These are phyloP conservation scores for Paxillus involutus DNA, from an alignment of 768 basidiomycete species.

Conservation along the genomic window DNA sequence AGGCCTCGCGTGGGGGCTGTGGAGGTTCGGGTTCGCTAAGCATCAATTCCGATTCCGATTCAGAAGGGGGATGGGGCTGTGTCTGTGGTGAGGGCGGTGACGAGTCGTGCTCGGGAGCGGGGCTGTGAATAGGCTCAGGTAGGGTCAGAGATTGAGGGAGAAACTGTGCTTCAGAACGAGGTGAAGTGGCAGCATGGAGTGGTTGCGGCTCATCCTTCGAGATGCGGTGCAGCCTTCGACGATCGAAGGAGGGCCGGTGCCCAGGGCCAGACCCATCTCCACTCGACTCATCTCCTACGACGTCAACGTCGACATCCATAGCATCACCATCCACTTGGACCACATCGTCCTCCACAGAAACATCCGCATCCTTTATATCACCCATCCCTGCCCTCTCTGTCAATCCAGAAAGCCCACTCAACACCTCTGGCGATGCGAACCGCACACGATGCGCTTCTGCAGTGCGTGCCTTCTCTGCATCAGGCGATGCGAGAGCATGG, in stretches of 20 bases:
- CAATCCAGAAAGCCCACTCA: conserved; percentile 14
- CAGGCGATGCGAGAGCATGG: neutral
- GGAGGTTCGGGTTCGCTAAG: conserved; percentile 1
- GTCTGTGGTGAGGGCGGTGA: neutral
- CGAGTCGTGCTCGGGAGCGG: neutral
- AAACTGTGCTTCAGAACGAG: neutral
- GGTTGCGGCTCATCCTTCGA: neutral
- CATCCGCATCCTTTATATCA: neutral
- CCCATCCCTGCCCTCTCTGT: neutral
- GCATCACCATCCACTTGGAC: conserved; percentile 4
- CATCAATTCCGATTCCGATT: conserved; percentile 3
- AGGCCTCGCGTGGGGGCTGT: conserved; percentile 16
- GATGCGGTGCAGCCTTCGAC: neutral
- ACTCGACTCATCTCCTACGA: conserved; percentile 1
- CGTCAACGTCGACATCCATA: conserved; percentile 21
- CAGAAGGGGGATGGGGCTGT: neutral
- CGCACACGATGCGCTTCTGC: conserved; percentile 23
- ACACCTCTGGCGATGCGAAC: conserved; percentile 32
- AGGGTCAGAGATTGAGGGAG: neutral
- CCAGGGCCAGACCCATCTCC: neutral
- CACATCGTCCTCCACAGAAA: neutral
- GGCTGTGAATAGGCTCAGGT: neutral
- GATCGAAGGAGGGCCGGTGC: neutral
- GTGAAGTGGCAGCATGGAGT: neutral
- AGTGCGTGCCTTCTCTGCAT: conserved; percentile 12